Conservation (phyloP, 805 yeast genomes). For the Peterozyma xylosa region DNA sequence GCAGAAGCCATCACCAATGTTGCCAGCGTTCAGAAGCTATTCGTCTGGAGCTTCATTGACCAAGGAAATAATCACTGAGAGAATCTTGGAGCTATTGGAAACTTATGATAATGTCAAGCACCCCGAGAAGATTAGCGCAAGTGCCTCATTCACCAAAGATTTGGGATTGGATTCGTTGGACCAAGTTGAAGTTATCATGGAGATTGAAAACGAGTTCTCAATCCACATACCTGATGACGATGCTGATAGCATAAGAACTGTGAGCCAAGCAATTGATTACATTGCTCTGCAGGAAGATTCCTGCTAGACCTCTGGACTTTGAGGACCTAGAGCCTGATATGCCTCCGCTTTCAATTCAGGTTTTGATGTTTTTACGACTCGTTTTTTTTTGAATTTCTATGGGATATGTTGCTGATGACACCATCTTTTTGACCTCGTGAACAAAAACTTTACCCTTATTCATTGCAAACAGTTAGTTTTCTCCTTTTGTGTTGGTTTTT, state of each 20-base stretch:
- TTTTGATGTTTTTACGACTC: too few species aligned
- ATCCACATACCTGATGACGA: slow-evolving; percentile 83
- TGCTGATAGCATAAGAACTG: slow-evolving; percentile 89
- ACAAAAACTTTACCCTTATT: too few species aligned
- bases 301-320: slow-evolving; percentile 12
- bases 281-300: slow-evolving; percentile 59
- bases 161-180: slow-evolving; percentile 68
- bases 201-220: slow-evolving; percentile 67
- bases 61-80: slow-evolving; percentile 52
- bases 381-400: background rate
- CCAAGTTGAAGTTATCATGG: slow-evolving; percentile 66
- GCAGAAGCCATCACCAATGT: background rate
- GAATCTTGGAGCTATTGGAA: slow-evolving; percentile 58
- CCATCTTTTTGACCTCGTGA: too few species aligned
- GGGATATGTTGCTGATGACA: background rate
- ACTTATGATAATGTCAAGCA: slow-evolving; percentile 51
- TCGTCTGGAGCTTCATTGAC: slow-evolving; percentile 56
- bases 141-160: slow-evolving; percentile 54
- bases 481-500: background rate
- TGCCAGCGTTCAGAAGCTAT: slow-evolving; percentile 26
- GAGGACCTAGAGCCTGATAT: too few species aligned
- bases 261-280: slow-evolving; percentile 88
- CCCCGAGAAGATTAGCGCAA: slow-evolving; percentile 22
- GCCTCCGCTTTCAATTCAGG: too few species aligned
- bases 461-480: background rate